Conservation (phyloP, 169 alveolate species). For the Plasmodium berghei region DNA sequence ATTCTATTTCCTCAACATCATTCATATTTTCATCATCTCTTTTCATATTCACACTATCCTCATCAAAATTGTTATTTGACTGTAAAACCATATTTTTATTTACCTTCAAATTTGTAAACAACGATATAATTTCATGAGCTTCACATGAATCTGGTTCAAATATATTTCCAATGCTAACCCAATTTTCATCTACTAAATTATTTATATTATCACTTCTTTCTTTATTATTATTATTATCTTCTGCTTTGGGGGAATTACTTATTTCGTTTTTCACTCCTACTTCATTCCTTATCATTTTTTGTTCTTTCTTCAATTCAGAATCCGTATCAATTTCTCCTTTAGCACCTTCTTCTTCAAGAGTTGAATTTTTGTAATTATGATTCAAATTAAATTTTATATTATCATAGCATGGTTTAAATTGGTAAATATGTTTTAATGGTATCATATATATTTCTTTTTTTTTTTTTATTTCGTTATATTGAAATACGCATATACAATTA, state of each 20-base stretch:
- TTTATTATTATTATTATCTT: constrained; percentile 1
- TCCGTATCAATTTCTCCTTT: background rate
- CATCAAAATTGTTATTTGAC: background rate
- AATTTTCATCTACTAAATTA: constrained; percentile 1
- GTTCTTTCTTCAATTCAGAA: constrained; percentile 1
- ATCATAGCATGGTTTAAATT: constrained; percentile 70
- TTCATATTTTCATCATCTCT: background rate
- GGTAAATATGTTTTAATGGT: constrained; percentile 72
- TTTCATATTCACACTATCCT: background rate
- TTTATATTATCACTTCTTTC: background rate
- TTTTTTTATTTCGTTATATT: constrained; percentile 65
- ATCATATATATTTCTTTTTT: constrained; percentile 72
- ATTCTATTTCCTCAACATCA: constrained; percentile 22
- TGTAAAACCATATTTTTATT: background rate
- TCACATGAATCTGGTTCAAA: constrained; percentile 73
- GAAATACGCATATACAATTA: constrained; percentile 63
- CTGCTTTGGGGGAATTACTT: background rate
- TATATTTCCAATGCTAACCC: constrained; percentile 66
- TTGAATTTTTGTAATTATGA: background rate
- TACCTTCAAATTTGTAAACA: constrained; percentile 32
- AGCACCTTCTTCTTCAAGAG: too few relatives aligned
- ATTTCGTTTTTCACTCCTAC: background rate
- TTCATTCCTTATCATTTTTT: too few relatives aligned
- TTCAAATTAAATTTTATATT: constrained; percentile 22
- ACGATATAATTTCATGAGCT: constrained; percentile 45